Conservation (phyloP, 2,329 filamentous ascomycete genomes). For the Colletotrichum sp. region DNA sequence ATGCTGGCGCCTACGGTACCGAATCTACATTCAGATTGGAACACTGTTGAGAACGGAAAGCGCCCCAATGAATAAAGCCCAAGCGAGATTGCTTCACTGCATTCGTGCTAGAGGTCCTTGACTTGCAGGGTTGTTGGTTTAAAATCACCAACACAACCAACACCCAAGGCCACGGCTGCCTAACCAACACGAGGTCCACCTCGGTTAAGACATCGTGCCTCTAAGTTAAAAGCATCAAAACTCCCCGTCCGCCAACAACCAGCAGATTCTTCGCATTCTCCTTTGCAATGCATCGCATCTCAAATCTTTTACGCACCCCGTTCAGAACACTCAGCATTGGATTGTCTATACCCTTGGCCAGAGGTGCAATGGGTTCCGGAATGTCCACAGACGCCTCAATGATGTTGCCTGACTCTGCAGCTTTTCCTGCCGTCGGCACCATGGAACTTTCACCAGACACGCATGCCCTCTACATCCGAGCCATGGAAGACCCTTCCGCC, state of each 20-base stretch:
- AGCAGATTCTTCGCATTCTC: fast-evolving
- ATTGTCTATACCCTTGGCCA: neutral
- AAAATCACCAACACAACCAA: neutral
- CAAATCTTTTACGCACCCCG: neutral
- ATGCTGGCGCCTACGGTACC: neutral
- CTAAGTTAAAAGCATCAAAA: neutral
- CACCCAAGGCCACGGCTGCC: neutral
- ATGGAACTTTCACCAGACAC: neutral
- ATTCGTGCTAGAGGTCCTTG: neutral
- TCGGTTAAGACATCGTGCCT: neutral
- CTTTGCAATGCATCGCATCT: neutral
- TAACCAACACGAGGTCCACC: neutral
- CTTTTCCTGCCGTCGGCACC: neutral
- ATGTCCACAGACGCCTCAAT: neutral
- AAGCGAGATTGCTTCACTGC: neutral
- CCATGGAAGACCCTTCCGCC: neutral
- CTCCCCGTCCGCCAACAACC: neutral
- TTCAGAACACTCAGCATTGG: neutral
- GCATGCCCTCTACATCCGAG: neutral
- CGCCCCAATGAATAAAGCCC: neutral
- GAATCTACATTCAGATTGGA: fast-evolving
- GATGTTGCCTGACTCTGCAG: neutral
- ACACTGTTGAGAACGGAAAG: neutral
- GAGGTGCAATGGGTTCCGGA: neutral
- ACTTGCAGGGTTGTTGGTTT: neutral